Evolutionary conservation across 441 rosid species (phyloP), one percentile per base, ranked within the genome.

Genomic region (Lepidium campestre): DNA sequence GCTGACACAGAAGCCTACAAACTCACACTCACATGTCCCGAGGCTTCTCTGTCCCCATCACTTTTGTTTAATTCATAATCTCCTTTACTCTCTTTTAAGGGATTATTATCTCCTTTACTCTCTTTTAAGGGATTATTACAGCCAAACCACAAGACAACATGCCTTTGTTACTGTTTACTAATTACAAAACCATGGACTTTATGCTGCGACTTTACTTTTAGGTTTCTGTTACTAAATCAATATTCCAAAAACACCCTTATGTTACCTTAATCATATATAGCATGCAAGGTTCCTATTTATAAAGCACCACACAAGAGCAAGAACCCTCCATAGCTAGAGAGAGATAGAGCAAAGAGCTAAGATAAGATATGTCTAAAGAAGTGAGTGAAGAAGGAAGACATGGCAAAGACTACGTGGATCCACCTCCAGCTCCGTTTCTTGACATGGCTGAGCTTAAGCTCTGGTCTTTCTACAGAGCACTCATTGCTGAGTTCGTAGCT

Each of bases 391-490:
- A 79, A 59, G 68, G 67, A 25, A 78, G 72, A 29, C 81, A 76
- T 37, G 71, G 62, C 5, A 88, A 85, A 78, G 95, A 90, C 77
- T 90, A 90, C 53, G 41, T 36, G 5, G 41, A 36, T 4, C 41
- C 41, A 36, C 41, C 41, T 36, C 41, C 41, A 36, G 41, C 41
- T 36, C 41, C 41, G 13, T 4, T 36, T 36, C 41, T 36, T 11
- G 41, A 37, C 75, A 14, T 53, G 74, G 86, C 55, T 2, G 92
- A 90, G 64, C 31, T 90, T 60, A 78, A 73, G 81, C 81, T 73
- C 53, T 91, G 97, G 97, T 86, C 97, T 32, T 88, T 86, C 67
- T 80, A 88, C 82, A 80, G 97, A 58, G 96, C 97, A 34, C 79
- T 88, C 54, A 86, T 88, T 36, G 96, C 96, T 1, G 91, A 85